Base-by-base conservation (phyloP, 148 eudicot species). In the Polygonum maritimum region DNA sequence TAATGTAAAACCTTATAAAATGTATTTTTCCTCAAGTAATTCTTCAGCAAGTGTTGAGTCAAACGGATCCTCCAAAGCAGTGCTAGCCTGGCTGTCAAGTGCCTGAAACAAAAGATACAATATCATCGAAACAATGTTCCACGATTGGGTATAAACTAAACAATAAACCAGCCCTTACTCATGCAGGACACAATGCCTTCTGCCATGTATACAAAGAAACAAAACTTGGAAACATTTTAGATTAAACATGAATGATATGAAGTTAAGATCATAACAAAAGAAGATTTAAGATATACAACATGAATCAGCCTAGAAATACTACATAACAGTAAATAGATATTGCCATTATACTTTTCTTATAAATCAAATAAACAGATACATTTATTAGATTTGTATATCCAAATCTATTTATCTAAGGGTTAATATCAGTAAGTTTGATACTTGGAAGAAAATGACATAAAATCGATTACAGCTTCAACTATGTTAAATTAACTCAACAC, bases 1-100 rank as follows among this genome's bases (percentile, higher is more conserved):
- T 16, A 41, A 38, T 5, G 1, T 16, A 67, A 67, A 38, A 89
- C 98, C 98, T 94, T 92, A 78, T 94, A 94, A 78, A 90, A 94
- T 67, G 97, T 97, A 88, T 92, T 92, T 31, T 84, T 94, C 74
- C 92, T 89, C 79, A 94, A 80, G 87, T 92, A 94, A 76, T 84
- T 85, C 82, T 82, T 90, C 55, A 94, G 86, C 73, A 94, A 82
- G 85, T 94, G 97, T 80, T 85, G 92, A 44, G 98, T 94, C 90
- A 94, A 79, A 67, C 91, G 93, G 76, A 92, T 88, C 77, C 98
- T 86, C 97, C 98, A 94, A 81, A 93, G 94, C 71, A 94, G 87
- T 41, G 98, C 97, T 80, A 92, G 87, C 81, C 87, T 85, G 69
- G 90, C 88, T 36, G 94, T 92, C 89, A 94, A 80, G 84, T 92